A percentile compares a stretch with the other conserved stretches of the same genome.
These are phyloP conservation scores for Hymenoscyphus fructigenus DNA, from an alignment of 2,329 filamentous ascomycete species.

Conservation along the genomic window DNA sequence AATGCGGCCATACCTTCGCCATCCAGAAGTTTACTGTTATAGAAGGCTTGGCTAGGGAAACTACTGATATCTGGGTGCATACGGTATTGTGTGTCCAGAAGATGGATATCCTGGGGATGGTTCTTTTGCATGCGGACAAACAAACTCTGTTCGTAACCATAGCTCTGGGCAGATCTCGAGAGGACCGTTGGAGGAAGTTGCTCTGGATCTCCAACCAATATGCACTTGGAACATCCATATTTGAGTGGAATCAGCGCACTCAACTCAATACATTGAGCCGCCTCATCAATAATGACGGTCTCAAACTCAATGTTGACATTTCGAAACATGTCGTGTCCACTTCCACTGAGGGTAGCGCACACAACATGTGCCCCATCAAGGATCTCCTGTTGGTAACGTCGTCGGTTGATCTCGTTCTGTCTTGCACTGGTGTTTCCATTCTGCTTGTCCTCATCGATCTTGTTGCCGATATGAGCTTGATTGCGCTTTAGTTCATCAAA, in stretches of 20 bases:
- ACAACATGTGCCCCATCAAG: slow-evolving; percentile 89
- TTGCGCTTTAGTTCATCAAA: slow-evolving; percentile 76
- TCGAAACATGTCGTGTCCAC: slow-evolving; percentile 96
- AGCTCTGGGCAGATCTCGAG: slow-evolving; percentile 86
- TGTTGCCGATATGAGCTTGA: slow-evolving; percentile 72
- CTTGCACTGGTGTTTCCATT: slow-evolving; percentile 78
- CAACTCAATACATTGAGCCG: slow-evolving; percentile 95
- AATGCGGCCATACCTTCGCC: slow-evolving; percentile 78
- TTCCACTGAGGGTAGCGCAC: slow-evolving; percentile 91
- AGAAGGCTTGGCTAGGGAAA: slow-evolving; percentile 90
- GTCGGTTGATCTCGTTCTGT: slow-evolving; percentile 81
- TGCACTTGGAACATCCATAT: slow-evolving; percentile 94
- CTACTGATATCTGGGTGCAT: slow-evolving; percentile 97
- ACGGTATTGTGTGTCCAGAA: slow-evolving; percentile 97
- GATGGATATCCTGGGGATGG: slow-evolving; percentile 80
- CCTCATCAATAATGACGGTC: slow-evolving; percentile 97
- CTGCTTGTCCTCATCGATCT: slow-evolving; percentile 86
- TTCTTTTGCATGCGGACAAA: slow-evolving; percentile 98
- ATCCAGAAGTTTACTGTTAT: slow-evolving; percentile 83
- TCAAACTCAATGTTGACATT: slow-evolving; percentile 94
- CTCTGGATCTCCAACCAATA: slow-evolving; percentile 96
- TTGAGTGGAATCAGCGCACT: slow-evolving; percentile 96
- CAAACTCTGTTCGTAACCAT: slow-evolving; percentile 95
- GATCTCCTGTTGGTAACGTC: slow-evolving; percentile 85
- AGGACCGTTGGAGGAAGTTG: slow-evolving; percentile 94